Base-by-base conservation (phyloP, 164 flowering plant species). In the Liriodendron chinense region DNA sequence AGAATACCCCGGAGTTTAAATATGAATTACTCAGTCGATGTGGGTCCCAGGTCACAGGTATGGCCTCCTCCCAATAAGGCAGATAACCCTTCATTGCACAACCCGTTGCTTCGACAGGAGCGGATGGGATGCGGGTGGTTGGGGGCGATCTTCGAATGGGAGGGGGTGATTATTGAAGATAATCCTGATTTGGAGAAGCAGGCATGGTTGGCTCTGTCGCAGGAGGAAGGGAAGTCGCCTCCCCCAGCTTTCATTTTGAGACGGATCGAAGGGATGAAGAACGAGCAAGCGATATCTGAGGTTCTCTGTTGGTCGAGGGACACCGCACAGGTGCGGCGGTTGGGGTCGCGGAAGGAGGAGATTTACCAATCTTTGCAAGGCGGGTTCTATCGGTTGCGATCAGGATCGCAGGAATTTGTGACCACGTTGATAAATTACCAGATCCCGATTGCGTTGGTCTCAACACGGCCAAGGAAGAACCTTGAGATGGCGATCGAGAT, bases 71-170 rank as follows among this genome's bases (percentile, higher is more conserved):
- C 83, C 70, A 96, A 94, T 47, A 89, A 76, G 79, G 98, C 95
- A 0, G 98, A 96, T 82, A 85, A 88, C 56, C 90, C 95, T 49
- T 85, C 92, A 18, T 76, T 96, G n/a, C 89, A 90, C 22, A 96
- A 96, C 63, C 99, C 99, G 0, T 83, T 96, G 85, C 94, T 92
- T 65, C 79, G 99, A 23, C 96, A 88, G 73, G 97, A 96, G 76
- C 85, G 94, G 76, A 91, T 94, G 98, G 98, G 99, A 13, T 87
- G 97, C 81, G 98, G 99, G n/a, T 94, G 98, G 98, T 82, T 96
- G 72, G 95, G 93, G 69, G 98, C 89, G n/a, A 94, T 96, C 67
- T 92, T 96, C 77, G 99, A 94, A 79, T 91, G 90, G 98, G 99
- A 96, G 77, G 98, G 99, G 7, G 99, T 96, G 34, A 50, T 96